Percentiles rank a stretch among this genome's conserved stretches.
Conservation (phyloP, 2,329 filamentous ascomycete species). For the Epichloe hybrida region DNA sequence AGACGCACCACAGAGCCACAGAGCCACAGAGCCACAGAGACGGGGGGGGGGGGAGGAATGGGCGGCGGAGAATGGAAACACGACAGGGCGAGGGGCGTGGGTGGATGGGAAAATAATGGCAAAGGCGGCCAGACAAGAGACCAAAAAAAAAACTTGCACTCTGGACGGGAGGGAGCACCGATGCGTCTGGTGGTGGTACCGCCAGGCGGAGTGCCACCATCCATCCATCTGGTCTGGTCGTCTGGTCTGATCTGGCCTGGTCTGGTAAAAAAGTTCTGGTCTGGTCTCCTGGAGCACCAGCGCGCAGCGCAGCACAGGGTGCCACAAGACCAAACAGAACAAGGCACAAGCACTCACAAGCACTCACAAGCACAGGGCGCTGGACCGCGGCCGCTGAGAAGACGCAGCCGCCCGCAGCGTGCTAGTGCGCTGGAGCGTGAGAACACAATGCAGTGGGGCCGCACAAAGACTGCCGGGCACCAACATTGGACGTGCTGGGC, state of each 20-base stretch:
- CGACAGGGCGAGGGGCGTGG: slow-evolving; percentile 15
- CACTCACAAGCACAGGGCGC: background rate
- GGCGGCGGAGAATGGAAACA: slow-evolving; percentile 17
- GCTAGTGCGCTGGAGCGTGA: too few relatives aligned
- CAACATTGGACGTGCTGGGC: too few relatives aligned
- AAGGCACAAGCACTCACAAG: background rate
- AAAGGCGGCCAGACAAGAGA: slow-evolving; percentile 1
- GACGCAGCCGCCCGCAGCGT: background rate
- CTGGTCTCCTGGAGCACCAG: too few relatives aligned
- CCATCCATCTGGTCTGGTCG: too few relatives aligned
- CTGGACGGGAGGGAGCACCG: background rate
- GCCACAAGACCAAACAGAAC: background rate
- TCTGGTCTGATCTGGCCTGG: too few relatives aligned
- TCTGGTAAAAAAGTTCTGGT: too few relatives aligned
- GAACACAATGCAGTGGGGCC: too few relatives aligned
- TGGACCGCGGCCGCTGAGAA: background rate
- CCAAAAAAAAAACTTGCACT: background rate
- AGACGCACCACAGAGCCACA: background rate
- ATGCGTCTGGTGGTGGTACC: too few relatives aligned
- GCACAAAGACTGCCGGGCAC: too few relatives aligned
- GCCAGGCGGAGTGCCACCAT: too few relatives aligned
- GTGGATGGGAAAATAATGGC: slow-evolving; percentile 2
- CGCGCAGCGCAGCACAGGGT: too few relatives aligned
- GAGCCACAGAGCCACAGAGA: too few relatives aligned
- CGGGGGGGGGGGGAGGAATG: slow-evolving; percentile 14